Percentiles rank a stretch among this genome's conserved stretches.
Evolutionary conservation across 2,329 filamentous ascomycete genomes (phyloP).

Genomic region (Fusarium sp.): DNA sequence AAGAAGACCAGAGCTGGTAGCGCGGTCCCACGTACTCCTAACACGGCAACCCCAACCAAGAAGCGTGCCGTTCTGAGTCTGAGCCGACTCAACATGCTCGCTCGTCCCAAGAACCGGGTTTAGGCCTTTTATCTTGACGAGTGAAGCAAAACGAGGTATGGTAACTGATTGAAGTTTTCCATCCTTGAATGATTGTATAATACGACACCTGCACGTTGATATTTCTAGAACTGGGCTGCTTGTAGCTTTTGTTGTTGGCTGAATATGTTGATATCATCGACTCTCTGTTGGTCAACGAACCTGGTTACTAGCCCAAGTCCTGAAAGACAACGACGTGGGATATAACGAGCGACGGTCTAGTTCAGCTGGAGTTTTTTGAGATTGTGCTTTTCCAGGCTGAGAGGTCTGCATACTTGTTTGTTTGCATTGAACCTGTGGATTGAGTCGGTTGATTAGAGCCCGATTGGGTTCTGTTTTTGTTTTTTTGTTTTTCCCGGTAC

Average conservation of each 20-base stretch:
- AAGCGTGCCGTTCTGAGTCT: slow-evolving; percentile 62
- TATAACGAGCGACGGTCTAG: slow-evolving; percentile 37
- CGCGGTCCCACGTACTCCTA: slow-evolving; percentile 37
- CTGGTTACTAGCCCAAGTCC: not conserved
- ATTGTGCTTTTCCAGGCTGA: slow-evolving; percentile 38
- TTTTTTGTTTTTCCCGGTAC: slow-evolving; percentile 17
- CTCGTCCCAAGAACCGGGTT: slow-evolving; percentile 65
- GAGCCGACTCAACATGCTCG: slow-evolving; percentile 68
- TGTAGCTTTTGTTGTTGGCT: not conserved
- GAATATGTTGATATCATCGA: slow-evolving; percentile 4
- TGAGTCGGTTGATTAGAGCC: slow-evolving; percentile 25
- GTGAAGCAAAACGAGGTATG: not conserved
- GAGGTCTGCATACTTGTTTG: slow-evolving; percentile 31
- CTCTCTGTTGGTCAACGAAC: slow-evolving; percentile 4
- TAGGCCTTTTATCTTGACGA: slow-evolving; percentile 41
- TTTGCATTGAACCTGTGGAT: slow-evolving; percentile 24
- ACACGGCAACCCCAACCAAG: slow-evolving; percentile 57
- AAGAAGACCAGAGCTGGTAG: slow-evolving; percentile 49
- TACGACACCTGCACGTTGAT: slow-evolving; percentile 28
- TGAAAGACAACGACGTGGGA: slow-evolving; percentile 16
- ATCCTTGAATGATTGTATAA: slow-evolving; percentile 33
- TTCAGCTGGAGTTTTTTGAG: slow-evolving; percentile 43
- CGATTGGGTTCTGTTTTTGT: not conserved
- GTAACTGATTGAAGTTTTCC: not conserved
- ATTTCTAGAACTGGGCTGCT: slow-evolving; percentile 1